A percentile compares a stretch with the other conserved stretches of the same genome.
phyloP scores from a whole-genome alignment of 495 filamentous ascomycete species.

The Penicillium psychrofluorescens region DNA sequence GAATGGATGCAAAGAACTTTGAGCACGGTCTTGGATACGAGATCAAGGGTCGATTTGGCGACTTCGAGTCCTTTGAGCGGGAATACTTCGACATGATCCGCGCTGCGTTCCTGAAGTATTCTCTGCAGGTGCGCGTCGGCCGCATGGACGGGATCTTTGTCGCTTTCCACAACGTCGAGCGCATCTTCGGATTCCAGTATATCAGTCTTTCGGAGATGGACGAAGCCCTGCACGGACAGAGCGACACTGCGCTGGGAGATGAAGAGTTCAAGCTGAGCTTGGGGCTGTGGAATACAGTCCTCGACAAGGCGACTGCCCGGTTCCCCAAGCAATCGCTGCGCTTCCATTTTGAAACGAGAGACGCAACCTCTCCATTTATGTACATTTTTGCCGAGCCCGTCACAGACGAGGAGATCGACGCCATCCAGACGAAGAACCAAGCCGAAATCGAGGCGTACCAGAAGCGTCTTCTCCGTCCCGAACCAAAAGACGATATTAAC shows the following conservation, averaged over 20 bases:
- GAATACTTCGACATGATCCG: constrained; percentile 97
- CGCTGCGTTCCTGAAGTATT: constrained; percentile 92
- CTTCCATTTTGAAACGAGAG: constrained; percentile 78
- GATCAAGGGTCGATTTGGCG: constrained; percentile 63
- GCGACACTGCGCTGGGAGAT: constrained; percentile 61
- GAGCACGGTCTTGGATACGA: constrained; percentile 81
- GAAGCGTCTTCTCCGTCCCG: constrained; percentile 41
- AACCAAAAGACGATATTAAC: constrained; percentile 14
- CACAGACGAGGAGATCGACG: constrained; percentile 57
- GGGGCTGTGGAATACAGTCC: constrained; percentile 63
- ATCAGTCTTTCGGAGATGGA: constrained; percentile 85
- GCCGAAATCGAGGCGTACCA: constrained; percentile 62
- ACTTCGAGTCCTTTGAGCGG: constrained; percentile 85
- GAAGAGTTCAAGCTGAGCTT: constrained; percentile 81
- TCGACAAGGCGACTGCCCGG: constrained; percentile 64
- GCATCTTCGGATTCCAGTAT: constrained; percentile 98
- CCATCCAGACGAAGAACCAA: constrained; percentile 61
- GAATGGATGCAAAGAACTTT: constrained; percentile 70
- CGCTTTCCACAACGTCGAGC: constrained; percentile 91
- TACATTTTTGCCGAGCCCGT: constrained; percentile 86
- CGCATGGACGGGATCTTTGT: constrained; percentile 99
- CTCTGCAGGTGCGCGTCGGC: constrained; percentile 89
- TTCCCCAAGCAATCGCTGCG: constrained; percentile 71
- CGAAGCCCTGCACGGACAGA: constrained; percentile 65
- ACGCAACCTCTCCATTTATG: constrained; percentile 59